Conservation (phyloP, 371 early-diverging fungal genomes). For the Cokeromyces recurvatus region DNA sequence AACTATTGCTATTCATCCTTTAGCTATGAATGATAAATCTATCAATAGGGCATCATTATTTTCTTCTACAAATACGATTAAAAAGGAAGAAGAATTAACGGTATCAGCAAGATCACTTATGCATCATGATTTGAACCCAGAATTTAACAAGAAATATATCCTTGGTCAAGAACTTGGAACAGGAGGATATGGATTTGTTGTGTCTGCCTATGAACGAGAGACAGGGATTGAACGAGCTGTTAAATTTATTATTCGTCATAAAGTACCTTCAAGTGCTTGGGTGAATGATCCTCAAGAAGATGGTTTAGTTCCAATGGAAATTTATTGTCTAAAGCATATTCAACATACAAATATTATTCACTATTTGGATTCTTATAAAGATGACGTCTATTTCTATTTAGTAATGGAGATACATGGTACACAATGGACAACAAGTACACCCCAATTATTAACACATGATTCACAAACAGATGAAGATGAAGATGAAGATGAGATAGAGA, state of each 20-base stretch:
- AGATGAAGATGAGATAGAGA: conserved; percentile 13
- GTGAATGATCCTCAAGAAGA: conserved; percentile 52
- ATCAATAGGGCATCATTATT: too few relatives aligned
- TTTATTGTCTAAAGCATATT: conserved; percentile 65
- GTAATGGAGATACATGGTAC: conserved; percentile 81
- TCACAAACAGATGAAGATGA: conserved; percentile 23
- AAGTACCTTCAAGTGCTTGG: conserved; percentile 62
- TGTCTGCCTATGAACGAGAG: conserved; percentile 53
- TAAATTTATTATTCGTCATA: conserved; percentile 71
- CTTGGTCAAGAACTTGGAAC: conserved; percentile 69
- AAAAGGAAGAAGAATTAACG: too few relatives aligned
- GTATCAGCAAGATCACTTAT: conserved; percentile 43
- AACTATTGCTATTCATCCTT: too few relatives aligned
- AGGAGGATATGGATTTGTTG: conserved; percentile 81
- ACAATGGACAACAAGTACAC: conserved; percentile 42
- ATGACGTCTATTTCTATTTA: conserved; percentile 60
- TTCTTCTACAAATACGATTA: too few relatives aligned
- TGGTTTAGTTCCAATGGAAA: conserved; percentile 73
- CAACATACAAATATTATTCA: conserved; percentile 68
- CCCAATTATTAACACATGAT: conserved; percentile 15
- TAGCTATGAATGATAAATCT: too few relatives aligned
- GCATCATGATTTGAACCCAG: conserved; percentile 39
- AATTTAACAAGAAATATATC: conserved; percentile 48
- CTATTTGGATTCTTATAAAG: conserved; percentile 64
- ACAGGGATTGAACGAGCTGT: conserved; percentile 67